Evolutionary conservation across 2,329 filamentous ascomycete genomes (phyloP).

Genomic region (Sporothrix sp.): DNA sequence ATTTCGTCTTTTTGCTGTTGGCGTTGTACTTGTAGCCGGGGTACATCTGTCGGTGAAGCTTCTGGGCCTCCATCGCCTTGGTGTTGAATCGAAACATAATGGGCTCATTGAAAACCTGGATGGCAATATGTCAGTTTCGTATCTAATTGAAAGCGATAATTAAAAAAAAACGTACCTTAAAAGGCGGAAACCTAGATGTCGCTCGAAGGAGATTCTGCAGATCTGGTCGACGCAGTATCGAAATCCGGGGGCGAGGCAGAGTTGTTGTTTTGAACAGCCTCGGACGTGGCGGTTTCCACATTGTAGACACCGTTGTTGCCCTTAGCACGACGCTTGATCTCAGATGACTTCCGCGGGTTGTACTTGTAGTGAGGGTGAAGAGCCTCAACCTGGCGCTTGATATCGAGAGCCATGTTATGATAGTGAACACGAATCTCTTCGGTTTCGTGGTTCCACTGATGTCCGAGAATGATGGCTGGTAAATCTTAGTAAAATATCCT

Average conservation of each 20-base stretch:
- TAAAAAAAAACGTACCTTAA: no score
- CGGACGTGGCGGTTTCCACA: background rate
- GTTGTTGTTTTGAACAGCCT: background rate
- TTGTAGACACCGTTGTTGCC: slow-evolving; percentile 5
- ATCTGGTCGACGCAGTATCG: background rate
- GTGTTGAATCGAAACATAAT: no score
- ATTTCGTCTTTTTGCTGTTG: no score
- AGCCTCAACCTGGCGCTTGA: slow-evolving; percentile 24
- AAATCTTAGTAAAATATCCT: slow-evolving; percentile 15
- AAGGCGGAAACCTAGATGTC: no score
- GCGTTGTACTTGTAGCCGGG: no score
- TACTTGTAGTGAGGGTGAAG: slow-evolving; percentile 32
- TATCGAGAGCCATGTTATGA: slow-evolving; percentile 23
- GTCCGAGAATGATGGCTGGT: slow-evolving; percentile 28
- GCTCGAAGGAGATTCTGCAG: background rate
- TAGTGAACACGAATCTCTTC: slow-evolving; percentile 25
- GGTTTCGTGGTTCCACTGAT: slow-evolving; percentile 28
- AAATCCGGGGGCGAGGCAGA: slow-evolving; percentile 3
- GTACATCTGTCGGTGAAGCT: no score
- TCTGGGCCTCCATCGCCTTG: no score
- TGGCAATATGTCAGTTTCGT: no score
- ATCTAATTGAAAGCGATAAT: no score
- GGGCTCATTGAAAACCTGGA: no score
- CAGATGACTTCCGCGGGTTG: slow-evolving; percentile 25
- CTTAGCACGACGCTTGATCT: slow-evolving; percentile 16